Evolutionary conservation across 139 green algal species (phyloP).

Genomic region (Ulvella scutata): DNA sequence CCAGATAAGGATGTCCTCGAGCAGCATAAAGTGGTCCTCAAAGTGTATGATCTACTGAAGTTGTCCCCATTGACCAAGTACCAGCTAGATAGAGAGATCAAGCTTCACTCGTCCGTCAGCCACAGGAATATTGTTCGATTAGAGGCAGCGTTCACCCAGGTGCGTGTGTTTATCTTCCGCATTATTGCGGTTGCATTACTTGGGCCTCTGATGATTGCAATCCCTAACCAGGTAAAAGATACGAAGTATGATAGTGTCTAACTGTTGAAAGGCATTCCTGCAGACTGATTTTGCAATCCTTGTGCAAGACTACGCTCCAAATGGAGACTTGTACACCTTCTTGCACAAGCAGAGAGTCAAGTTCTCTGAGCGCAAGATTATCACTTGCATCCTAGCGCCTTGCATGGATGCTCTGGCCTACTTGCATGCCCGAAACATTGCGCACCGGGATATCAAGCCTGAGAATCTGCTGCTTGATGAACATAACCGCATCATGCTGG

Average conservation of each 20-base stretch:
- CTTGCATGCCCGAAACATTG: conserved; percentile 37
- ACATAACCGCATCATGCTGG: conserved; percentile 21
- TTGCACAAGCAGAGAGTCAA: background rate
- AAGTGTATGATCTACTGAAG: background rate
- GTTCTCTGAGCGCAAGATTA: background rate
- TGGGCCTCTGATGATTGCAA: background rate
- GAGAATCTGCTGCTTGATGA: conserved; percentile 13
- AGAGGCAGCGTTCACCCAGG: background rate
- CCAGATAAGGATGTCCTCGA: too few relatives aligned
- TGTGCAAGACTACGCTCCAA: background rate
- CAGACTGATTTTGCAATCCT: background rate
- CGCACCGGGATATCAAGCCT: conserved; percentile 45
- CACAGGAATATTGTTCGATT: background rate
- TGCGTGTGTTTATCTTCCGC: too few relatives aligned
- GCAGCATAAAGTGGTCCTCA: background rate
- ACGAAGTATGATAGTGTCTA: too few relatives aligned
- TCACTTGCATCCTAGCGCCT: conserved; percentile 18
- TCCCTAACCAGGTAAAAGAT: too few relatives aligned
- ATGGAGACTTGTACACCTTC: background rate
- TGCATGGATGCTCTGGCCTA: conserved; percentile 39
- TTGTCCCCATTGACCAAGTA: background rate
- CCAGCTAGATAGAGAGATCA: background rate
- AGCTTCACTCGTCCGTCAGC: background rate
- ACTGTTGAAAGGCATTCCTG: background rate
- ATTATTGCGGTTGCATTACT: too few relatives aligned